Percentiles rank a stretch among this genome's conserved stretches.
phyloP scores from a whole-genome alignment of 495 filamentous ascomycete genomes.

The Neurospora sp. region DNA sequence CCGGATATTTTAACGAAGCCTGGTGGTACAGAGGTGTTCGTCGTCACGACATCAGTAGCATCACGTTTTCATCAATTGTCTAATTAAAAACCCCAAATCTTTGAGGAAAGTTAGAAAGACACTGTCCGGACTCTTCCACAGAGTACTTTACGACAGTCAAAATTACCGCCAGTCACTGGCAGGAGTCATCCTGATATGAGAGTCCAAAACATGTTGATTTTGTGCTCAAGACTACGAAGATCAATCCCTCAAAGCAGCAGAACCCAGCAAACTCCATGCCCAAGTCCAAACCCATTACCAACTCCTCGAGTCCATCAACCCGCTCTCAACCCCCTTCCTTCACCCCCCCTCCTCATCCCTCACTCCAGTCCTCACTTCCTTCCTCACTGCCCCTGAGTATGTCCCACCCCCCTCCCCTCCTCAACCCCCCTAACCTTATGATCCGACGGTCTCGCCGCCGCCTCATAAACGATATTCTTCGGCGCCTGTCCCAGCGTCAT shows the following conservation, averaged over 20 bases:
- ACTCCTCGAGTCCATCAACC: no score
- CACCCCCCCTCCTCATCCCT: no score
- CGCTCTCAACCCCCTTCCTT: no score
- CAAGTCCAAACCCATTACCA: no score
- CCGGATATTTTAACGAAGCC: neutral
- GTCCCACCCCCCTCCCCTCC: constrained; percentile 14
- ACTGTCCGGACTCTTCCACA: neutral
- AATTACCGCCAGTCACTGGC: neutral
- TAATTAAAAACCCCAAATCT: neutral
- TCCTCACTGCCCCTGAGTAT: neutral
- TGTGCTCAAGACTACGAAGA: neutral
- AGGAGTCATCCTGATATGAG: neutral
- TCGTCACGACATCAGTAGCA: neutral
- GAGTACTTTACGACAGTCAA: neutral
- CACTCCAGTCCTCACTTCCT: no score
- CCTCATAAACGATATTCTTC: constrained; percentile 80
- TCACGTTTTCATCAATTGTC: neutral
- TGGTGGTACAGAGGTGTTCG: neutral
- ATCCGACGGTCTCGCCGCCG: constrained; percentile 82
- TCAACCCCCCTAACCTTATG: constrained; percentile 47
- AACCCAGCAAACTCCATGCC: no score
- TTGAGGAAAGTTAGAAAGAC: neutral
- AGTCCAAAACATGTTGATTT: neutral
- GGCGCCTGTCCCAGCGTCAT: constrained; percentile 78
- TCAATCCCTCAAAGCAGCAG: no score